Conservation (phyloP, 2,329 filamentous ascomycete species). For the Fusarium avenaceum region DNA sequence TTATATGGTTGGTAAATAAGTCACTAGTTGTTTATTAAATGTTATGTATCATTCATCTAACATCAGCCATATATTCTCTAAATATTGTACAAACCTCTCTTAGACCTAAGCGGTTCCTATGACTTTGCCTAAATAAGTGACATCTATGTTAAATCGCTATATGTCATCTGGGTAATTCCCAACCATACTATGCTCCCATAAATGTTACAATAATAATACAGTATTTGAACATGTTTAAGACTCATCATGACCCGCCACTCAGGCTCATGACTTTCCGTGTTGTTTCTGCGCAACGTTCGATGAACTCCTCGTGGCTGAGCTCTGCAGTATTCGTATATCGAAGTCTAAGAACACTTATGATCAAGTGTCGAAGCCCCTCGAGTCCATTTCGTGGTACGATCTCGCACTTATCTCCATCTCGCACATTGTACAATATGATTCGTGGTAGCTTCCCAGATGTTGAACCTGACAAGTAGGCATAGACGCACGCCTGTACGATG, state of each 20-base stretch:
- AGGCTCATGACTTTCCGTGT: slow-evolving; percentile 20
- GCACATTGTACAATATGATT: slow-evolving; percentile 49
- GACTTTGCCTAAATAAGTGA: too few species aligned
- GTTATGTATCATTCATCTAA: too few species aligned
- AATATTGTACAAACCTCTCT: too few species aligned
- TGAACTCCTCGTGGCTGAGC: slow-evolving; percentile 31
- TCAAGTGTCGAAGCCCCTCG: slow-evolving; percentile 21
- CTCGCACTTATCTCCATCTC: slow-evolving; percentile 46
- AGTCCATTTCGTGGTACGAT: slow-evolving; percentile 29
- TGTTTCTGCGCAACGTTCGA: slow-evolving; percentile 12
- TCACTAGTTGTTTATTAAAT: too few species aligned
- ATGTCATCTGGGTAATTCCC: too few species aligned
- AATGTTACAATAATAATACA: neutral
- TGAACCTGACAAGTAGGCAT: slow-evolving; percentile 44
- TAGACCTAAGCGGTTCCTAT: too few species aligned
- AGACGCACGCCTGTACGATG: slow-evolving; percentile 46
- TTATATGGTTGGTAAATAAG: too few species aligned
- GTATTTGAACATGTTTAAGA: neutral
- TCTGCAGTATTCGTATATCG: slow-evolving; percentile 34
- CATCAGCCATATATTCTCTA: too few species aligned
- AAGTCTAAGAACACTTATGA: slow-evolving; percentile 36
- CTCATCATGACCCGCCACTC: neutral
- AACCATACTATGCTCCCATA: too few species aligned
- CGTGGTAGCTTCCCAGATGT: slow-evolving; percentile 24
- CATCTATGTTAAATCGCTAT: too few species aligned